Percentiles rank a stretch among this genome's conserved stretches.
phyloP scores from a whole-genome alignment of 805 yeast genomes.

The Barnettozyma populi region DNA sequence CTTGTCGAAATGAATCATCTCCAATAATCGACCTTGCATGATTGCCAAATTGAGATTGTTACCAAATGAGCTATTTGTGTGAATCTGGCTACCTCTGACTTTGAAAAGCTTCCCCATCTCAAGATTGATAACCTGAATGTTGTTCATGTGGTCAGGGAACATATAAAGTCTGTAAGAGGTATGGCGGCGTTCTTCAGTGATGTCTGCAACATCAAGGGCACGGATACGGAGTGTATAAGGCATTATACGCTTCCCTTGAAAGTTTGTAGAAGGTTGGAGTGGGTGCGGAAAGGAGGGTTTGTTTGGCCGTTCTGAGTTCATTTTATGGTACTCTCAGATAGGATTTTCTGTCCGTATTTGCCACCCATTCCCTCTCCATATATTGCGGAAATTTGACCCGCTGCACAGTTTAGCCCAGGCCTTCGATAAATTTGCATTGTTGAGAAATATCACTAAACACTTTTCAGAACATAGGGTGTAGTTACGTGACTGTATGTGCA shows the following conservation, averaged over 20 bases:
- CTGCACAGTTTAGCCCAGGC: no score
- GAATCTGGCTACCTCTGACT: background rate
- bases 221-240: background rate
- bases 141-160: background rate
- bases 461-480: no score
- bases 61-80: slow-evolving; percentile 1
- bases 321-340: no score
- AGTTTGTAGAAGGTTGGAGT: no score
- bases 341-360: no score
- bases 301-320: no score
- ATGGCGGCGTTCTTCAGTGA: background rate
- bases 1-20: slow-evolving; percentile 5
- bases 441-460: no score
- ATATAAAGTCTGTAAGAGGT: background rate
- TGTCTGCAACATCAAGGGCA: background rate
- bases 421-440: no score
- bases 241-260: background rate
- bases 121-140: background rate
- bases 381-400: no score
- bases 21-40: slow-evolving; percentile 7
- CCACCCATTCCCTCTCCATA: no score
- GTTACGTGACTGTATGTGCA: no score
- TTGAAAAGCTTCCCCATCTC: background rate
- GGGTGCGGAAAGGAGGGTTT: no score
- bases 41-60: slow-evolving; percentile 3